phyloP scores from a whole-genome alignment of 2,329 filamentous ascomycete species.

The Penicillium sp. region DNA sequence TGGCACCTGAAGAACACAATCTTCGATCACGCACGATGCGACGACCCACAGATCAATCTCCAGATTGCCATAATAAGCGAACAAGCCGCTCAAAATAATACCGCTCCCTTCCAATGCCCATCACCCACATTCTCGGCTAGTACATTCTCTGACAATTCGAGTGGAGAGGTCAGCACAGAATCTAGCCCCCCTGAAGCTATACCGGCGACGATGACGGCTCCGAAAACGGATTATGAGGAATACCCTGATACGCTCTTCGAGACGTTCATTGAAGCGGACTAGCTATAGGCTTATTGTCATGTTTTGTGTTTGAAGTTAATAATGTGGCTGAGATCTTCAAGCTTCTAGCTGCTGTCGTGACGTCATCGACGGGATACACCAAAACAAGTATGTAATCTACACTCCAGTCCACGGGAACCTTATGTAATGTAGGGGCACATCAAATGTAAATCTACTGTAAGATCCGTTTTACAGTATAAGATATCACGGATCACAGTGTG shows the following conservation, averaged over 20 bases:
- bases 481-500: background rate
- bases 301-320: background rate
- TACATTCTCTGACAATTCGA: constrained; percentile 17
- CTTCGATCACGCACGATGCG: constrained; percentile 21
- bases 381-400: background rate
- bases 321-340: background rate
- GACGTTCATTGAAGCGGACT: constrained; percentile 8
- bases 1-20: constrained; percentile 23
- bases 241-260: constrained; percentile 10
- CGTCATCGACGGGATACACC: background rate
- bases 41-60: constrained; percentile 19
- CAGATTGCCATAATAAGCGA: constrained; percentile 20
- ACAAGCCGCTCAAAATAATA: background rate
- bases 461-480: background rate
- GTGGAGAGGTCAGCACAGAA: background rate
- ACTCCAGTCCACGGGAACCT: background rate
- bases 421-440: no score
- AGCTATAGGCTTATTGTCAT: background rate
- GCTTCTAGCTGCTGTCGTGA: constrained; percentile 1
- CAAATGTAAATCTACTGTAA: background rate
- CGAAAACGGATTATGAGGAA: background rate
- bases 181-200: background rate
- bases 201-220: background rate
- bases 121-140: constrained; percentile 12
- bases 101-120: background rate